Evolutionary conservation across 2,329 filamentous ascomycete species (phyloP), one percentile per base, ranked within the genome.

Genomic region (Fusarium xyrophilum): DNA sequence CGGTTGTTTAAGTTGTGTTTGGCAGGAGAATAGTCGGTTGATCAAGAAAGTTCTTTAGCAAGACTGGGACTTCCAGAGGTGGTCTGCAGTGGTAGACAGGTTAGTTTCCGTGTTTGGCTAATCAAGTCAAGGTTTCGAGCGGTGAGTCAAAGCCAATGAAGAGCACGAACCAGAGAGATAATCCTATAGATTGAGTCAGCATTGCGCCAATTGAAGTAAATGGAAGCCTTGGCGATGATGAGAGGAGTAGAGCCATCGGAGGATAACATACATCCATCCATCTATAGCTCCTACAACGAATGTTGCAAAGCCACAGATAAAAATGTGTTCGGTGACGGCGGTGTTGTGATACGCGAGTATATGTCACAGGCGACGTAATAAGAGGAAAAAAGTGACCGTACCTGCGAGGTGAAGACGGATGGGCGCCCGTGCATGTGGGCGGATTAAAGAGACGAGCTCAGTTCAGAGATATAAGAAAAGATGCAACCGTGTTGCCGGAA

Each of bases 371-470:
- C 53, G 53, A 68, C 35, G 51, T n/a, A 44, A 51, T 23, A 52
- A 32, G 17, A 35, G 50, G 7, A 28, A 50, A 42, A 56, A 60
- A 73, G 65, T 23, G 11, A 55, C 64, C 72, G 68, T 90, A 93
- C 91, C 89, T 94, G 91, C 83, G 91, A 94, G 84, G 91, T 94
- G 85, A 93, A 94, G 81, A 90, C 87, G 82, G 91, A 93, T 83
- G 87, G 86, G 87, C 90, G 89, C 85, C 90, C 90, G 90, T 89
- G 91, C 91, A 93, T 93, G 91, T 90, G 89, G 86, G 89, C 90
- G 85, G 85, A 81, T 85, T 81, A 65, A 67, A 69, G 74, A 76
- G 61, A 72, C 73, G 72, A 73, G 70, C 71, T 76, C 78, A 70
- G 75, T 70, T 78, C 73, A 33, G 50, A 36, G 42, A 27, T 50